phyloP scores from a whole-genome alignment of 495 filamentous ascomycete species.

The Hypoxylon lenormandii region DNA sequence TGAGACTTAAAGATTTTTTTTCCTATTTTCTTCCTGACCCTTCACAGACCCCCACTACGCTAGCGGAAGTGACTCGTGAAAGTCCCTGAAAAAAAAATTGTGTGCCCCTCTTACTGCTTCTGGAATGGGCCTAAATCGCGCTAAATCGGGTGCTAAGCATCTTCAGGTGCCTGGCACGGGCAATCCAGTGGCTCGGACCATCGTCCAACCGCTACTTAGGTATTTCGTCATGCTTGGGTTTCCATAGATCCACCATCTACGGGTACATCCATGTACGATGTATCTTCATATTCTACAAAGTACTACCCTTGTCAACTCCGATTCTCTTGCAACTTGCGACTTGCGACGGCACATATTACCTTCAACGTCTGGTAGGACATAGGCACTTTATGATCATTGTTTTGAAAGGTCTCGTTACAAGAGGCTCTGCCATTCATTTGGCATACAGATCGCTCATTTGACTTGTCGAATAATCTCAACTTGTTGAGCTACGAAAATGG shows the following conservation, averaged over 20 bases:
- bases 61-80: constrained; percentile 16
- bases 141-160: constrained; percentile 13
- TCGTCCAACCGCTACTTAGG: constrained; percentile 26
- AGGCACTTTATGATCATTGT: neutral
- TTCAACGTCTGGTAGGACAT: neutral
- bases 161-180: neutral
- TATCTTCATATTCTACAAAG: neutral
- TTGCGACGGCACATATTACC: neutral
- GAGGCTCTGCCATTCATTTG: neutral
- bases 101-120: constrained; percentile 49
- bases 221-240: constrained; percentile 39
- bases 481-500: constrained; percentile 49
- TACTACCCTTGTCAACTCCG: constrained; percentile 1
- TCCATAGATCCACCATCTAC: neutral
- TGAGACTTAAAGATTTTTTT: constrained; percentile 30
- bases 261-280: neutral
- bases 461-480: constrained; percentile 14
- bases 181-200: constrained; percentile 27
- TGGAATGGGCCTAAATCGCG: neutral
- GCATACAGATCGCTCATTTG: constrained; percentile 8
- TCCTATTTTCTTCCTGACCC: constrained; percentile 8
- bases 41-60: constrained; percentile 15
- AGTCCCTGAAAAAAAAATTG: constrained; percentile 26
- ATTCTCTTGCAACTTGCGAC: no score
- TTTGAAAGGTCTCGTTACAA: neutral